Evolutionary conservation across 495 filamentous ascomycete genomes (phyloP).

Genomic region (Rostrohypoxylon terebratum): DNA sequence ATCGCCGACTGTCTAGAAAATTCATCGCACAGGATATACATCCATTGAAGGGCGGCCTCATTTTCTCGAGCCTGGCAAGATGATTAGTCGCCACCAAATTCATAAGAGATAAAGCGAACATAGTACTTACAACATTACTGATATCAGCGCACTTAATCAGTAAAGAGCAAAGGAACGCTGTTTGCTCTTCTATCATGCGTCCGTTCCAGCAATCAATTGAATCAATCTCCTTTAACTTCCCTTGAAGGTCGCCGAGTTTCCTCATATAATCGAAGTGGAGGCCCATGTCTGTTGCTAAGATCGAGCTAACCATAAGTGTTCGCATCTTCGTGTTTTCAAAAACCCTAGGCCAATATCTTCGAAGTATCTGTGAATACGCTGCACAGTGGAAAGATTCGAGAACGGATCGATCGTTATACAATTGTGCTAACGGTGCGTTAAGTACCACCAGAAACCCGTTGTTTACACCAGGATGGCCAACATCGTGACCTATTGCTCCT

Average conservation of each 20-base stretch:
- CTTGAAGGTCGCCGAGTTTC: constrained; percentile 78
- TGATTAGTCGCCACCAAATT: constrained; percentile 48
- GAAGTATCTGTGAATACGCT: constrained; percentile 94
- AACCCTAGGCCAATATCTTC: constrained; percentile 88
- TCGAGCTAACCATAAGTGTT: constrained; percentile 92
- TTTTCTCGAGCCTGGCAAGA: constrained; percentile 78
- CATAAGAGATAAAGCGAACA: not conserved
- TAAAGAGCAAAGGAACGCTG: constrained; percentile 82
- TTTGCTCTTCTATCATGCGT: constrained; percentile 75
- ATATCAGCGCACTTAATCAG: constrained; percentile 99
- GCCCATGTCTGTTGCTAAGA: constrained; percentile 97
- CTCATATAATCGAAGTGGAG: constrained; percentile 96
- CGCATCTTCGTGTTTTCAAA: constrained; percentile 81
- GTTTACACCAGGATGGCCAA: constrained; percentile 97
- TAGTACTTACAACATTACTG: constrained; percentile 87
- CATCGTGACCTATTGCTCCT: constrained; percentile 96
- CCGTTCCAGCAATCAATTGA: constrained; percentile 76
- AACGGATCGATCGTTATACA: constrained; percentile 98
- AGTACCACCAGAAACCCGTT: constrained; percentile 94
- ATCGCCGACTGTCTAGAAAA: constrained; percentile 92
- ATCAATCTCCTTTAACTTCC: constrained; percentile 72
- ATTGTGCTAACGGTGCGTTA: constrained; percentile 93
- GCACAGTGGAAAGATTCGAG: constrained; percentile 98
- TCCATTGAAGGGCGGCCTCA: constrained; percentile 85
- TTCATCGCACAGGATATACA: constrained; percentile 89